Percentiles rank a stretch among this genome's conserved stretches.
Evolutionary conservation across 805 yeast genomes (phyloP).

Genomic region (Millerozyma miso): DNA sequence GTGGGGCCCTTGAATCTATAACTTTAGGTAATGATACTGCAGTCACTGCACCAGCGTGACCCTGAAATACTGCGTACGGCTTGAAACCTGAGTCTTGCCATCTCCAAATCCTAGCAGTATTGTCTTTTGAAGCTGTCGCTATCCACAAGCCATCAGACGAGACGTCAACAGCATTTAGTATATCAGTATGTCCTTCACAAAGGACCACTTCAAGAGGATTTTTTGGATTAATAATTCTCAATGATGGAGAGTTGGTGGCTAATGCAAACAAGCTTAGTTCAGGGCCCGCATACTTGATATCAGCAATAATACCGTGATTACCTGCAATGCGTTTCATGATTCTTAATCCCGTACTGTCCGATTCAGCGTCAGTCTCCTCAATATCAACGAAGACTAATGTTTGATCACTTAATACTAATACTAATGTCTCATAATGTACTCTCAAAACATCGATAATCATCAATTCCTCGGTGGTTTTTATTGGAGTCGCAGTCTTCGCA

Average conservation of each 20-base stretch:
- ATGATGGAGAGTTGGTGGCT: conserved; percentile 90
- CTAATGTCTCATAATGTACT: conserved; percentile 27
- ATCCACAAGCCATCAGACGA: conserved; percentile 84
- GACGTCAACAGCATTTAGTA: conserved; percentile 75
- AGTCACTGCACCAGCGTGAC: conserved; percentile 85
- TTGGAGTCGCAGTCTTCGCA: conserved; percentile 44
- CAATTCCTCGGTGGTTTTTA: conserved; percentile 66
- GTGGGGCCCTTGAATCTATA: conserved; percentile 43
- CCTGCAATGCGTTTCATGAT: conserved; percentile 68
- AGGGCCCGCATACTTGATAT: conserved; percentile 74
- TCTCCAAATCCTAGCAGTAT: conserved; percentile 79
- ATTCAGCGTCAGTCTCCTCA: conserved; percentile 17
- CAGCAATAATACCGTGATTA: conserved; percentile 94
- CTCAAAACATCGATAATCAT: conserved; percentile 58
- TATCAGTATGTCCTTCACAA: conserved; percentile 79
- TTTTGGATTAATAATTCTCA: conserved; percentile 68
- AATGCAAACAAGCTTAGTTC: conserved; percentile 57
- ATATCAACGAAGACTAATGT: conserved; percentile 54
- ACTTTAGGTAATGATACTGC: conserved; percentile 73
- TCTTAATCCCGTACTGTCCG: conserved; percentile 28
- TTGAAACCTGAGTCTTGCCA: conserved; percentile 45
- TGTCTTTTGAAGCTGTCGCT: conserved; percentile 88
- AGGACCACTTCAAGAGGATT: conserved; percentile 58
- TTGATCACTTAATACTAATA: conserved; percentile 77
- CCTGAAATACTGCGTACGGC: conserved; percentile 62